phyloP scores from a whole-genome alignment of 148 eudicot species.

The Agrostemma githago region DNA sequence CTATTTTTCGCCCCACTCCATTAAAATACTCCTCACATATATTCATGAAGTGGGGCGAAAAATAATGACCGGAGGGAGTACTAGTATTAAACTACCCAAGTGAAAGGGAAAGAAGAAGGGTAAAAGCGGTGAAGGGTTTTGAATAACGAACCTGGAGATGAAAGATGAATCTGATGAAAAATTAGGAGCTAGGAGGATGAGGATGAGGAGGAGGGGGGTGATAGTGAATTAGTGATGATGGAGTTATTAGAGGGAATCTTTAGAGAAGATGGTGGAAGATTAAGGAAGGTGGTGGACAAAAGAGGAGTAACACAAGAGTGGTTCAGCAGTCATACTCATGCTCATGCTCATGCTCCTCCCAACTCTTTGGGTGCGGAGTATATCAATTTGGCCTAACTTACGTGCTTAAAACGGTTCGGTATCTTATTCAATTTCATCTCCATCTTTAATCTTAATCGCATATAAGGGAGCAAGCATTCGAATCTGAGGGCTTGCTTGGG shows the following conservation, averaged over 20 bases:
- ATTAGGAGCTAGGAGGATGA: no score
- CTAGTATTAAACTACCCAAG: neutral
- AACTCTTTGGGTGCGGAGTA: neutral
- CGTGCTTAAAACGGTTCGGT: no score
- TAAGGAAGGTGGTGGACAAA: neutral
- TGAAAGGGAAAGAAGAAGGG: neutral
- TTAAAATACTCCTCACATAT: no score
- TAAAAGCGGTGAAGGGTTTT: neutral
- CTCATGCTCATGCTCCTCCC: neutral
- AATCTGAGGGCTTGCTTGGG: no score
- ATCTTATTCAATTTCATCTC: neutral
- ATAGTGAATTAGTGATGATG: neutral
- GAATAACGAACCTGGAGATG: neutral
- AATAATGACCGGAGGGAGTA: no score
- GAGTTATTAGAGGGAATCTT: no score
- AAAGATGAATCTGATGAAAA: neutral
- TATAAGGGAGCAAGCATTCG: no score
- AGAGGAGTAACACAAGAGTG: neutral
- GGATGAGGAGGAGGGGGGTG: no score
- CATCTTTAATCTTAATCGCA: no score
- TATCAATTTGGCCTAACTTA: no score
- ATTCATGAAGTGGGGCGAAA: no score
- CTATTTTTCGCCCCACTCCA: no score
- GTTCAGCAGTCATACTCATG: neutral
- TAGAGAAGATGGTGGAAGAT: neutral